Base-by-base conservation (phyloP, 164 flowering plant genomes). In the Vitis cinerea region DNA sequence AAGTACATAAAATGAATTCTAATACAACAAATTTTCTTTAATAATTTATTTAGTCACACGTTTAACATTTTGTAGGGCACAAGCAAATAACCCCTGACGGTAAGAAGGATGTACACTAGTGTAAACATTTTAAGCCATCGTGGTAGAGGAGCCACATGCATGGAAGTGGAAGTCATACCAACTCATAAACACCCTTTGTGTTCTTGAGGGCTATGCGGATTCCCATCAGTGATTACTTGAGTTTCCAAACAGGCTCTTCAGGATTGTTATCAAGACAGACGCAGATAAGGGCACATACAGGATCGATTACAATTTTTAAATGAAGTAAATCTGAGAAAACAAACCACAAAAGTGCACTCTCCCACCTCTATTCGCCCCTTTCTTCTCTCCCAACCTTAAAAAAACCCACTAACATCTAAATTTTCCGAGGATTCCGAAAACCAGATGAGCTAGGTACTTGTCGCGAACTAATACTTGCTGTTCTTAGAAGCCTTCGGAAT, bases 401-500 rank as follows among this genome's bases (percentile, higher is more conserved):
- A 65, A 48, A 23, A 29, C 29, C 52, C 31, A 3, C 14, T 48
- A 16, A 49, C 11, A 56, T 73, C 75, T 83, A 83, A 65, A 71
- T 16, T 65, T 77, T 86, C 66, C 76, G 80, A 30, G 85, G 67
- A 66, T 61, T 76, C 53, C 68, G 73, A 16, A 56, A 53, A 59
- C 70, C 77, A 29, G 89, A n/a, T 47, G 94, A 83, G 75, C 87
- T 83, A 14, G 82, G 67, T 14, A 77, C 80, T 61, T 63, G 79
- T 52, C 77, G 79, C 51, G 98, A 85, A 72, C 90, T 75, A 68
- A 91, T 77, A 81, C 99, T 95, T 57, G 99, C 98, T 29, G 97
- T 91, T 83, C 98, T 84, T 67, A 95, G 62, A 57, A 95, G 91
- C 64, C 92, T 84, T 5, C 99, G 87, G 79, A 95, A 95, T 69